Percentiles rank a stretch among this genome's conserved stretches.
These are phyloP conservation scores for Citrus sinensis DNA, from an alignment of 345 rosid genomes.

Conservation along the genomic window DNA sequence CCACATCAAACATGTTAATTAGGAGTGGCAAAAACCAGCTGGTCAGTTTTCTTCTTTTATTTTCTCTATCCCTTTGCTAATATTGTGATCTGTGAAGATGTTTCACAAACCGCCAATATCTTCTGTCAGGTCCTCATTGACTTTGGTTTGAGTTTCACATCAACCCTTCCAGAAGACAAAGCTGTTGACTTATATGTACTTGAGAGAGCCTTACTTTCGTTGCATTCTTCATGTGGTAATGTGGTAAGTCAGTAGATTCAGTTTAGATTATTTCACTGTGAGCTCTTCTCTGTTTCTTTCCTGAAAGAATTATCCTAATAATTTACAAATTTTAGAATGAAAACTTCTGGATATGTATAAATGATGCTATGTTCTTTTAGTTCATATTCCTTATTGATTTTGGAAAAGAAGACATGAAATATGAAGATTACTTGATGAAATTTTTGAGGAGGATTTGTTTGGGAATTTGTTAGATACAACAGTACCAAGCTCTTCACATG, in stretches of 20 bases:
- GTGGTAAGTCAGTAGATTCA: conserved; percentile 54
- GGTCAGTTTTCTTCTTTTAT: conserved; percentile 35
- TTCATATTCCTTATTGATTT: not conserved
- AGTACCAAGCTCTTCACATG: not conserved
- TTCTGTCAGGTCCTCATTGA: conserved; percentile 73
- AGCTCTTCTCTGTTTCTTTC: not conserved
- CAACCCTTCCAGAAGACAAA: conserved; percentile 91
- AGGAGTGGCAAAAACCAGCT: conserved; percentile 58
- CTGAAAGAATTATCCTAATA: not conserved
- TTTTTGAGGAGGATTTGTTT: not conserved
- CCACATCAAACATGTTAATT: conserved; percentile 90
- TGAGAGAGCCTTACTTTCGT: conserved; percentile 85
- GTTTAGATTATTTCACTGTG: not conserved
- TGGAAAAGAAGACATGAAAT: not conserved
- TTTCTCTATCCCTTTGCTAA: not conserved
- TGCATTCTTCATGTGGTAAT: conserved; percentile 97
- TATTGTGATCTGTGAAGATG: not conserved
- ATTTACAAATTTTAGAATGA: not conserved
- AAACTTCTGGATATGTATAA: not conserved
- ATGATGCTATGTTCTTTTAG: not conserved
- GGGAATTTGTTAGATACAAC: not conserved
- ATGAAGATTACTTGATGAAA: not conserved
- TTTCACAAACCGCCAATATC: conserved; percentile 15
- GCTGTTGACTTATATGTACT: conserved; percentile 96
- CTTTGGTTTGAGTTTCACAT: conserved; percentile 93